phyloP scores from a whole-genome alignment of 768 basidiomycete species.

The Trametes gibbosa region DNA sequence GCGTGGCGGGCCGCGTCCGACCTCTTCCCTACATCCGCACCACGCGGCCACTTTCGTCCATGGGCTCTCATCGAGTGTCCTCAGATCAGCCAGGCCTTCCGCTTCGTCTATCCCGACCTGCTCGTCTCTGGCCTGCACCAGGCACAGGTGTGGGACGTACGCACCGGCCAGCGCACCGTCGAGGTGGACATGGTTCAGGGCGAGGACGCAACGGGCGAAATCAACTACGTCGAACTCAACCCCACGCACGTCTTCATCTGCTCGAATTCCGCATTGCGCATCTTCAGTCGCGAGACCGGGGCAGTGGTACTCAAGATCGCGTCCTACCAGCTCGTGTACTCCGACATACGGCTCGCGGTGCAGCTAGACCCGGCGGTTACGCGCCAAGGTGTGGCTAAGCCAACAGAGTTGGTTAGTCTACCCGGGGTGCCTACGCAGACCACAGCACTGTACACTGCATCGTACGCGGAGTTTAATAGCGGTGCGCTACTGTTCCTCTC shows the following conservation, averaged over 20 bases:
- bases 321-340: conserved; percentile 1
- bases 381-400: background rate
- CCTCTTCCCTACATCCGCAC: conserved; percentile 6
- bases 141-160: conserved; percentile 65
- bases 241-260: conserved; percentile 59
- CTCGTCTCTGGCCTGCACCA: conserved; percentile 43
- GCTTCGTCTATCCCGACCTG: conserved; percentile 66
- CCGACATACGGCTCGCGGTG: conserved; percentile 3
- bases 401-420: conserved; percentile 1
- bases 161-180: conserved; percentile 46
- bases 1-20: conserved; percentile 25
- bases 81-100: conserved; percentile 48
- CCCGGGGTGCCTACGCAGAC: conserved; percentile 1
- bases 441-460: conserved; percentile 10
- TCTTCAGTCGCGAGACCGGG: conserved; percentile 52
- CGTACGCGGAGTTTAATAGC: conserved; percentile 16
- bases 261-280: conserved; percentile 43
- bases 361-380: background rate
- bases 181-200: conserved; percentile 42
- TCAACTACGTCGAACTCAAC: conserved; percentile 68
- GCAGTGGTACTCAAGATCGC: conserved; percentile 39
- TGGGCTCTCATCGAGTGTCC: conserved; percentile 58
- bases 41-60: conserved; percentile 55
- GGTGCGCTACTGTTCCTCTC: background rate
- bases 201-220: conserved; percentile 31